These are phyloP conservation scores for Proliferodiscus dingleyae DNA, from an alignment of 2,329 filamentous ascomycete species.

Conservation along the genomic window DNA sequence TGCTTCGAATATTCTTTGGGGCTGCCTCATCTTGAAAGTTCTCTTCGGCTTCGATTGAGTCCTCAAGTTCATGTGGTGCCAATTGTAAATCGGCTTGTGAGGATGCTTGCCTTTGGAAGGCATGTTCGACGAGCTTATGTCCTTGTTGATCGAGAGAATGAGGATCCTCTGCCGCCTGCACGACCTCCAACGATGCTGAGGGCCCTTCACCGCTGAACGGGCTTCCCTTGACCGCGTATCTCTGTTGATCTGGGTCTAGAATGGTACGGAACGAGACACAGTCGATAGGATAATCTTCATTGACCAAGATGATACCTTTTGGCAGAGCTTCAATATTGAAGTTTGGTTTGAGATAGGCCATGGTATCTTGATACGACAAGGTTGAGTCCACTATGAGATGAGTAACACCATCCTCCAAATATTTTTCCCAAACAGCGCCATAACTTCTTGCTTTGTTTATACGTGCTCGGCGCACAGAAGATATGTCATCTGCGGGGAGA, in stretches of 20 bases:
- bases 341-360: conserved; percentile 43
- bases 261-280: conserved; percentile 56
- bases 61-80: not conserved
- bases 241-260: conserved; percentile 52
- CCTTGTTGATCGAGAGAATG: conserved; percentile 43
- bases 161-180: conserved; percentile 30
- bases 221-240: conserved; percentile 47
- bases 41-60: conserved; percentile 6
- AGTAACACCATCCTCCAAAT: conserved; percentile 54
- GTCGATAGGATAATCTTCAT: conserved; percentile 64
- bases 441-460: conserved; percentile 72
- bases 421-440: conserved; percentile 66
- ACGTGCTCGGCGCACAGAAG: conserved; percentile 59
- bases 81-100: conserved; percentile 30
- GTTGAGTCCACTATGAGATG: conserved; percentile 73
- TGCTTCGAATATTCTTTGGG: not conserved
- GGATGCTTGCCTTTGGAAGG: conserved; percentile 36
- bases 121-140: conserved; percentile 36
- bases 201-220: not conserved
- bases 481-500: conserved; percentile 73
- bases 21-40: not conserved
- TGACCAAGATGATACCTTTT: conserved; percentile 52
- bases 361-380: conserved; percentile 61
- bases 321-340: conserved; percentile 23
- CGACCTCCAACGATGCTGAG: conserved; percentile 2